Conservation (phyloP, 2,329 filamentous ascomycete species). For the Zymoseptoria tritici region DNA sequence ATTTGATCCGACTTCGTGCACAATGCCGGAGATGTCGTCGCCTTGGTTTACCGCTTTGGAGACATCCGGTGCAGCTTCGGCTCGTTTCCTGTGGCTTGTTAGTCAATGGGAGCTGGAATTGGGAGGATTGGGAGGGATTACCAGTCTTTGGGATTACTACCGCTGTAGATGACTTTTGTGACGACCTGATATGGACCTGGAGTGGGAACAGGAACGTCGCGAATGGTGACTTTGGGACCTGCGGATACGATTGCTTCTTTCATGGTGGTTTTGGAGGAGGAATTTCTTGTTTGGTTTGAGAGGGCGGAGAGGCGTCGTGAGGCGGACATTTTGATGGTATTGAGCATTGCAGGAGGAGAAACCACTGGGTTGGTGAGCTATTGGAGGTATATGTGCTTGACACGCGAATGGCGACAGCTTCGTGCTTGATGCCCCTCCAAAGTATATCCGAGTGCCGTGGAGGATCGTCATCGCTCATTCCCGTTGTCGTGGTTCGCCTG, state of each 20-base stretch:
- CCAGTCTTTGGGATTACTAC: constrained; percentile 30
- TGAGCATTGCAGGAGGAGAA: constrained; percentile 6
- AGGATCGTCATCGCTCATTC: neutral
- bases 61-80: constrained; percentile 21
- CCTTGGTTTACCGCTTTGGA: constrained; percentile 23
- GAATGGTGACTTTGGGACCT: constrained; percentile 31
- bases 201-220: constrained; percentile 37
- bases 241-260: constrained; percentile 32
- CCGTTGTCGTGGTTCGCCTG: too few relatives aligned
- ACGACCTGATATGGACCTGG: constrained; percentile 29
- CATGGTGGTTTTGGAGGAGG: constrained; percentile 19
- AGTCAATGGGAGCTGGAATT: neutral
- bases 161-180: constrained; percentile 27
- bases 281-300: constrained; percentile 12
- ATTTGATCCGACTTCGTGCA: constrained; percentile 48
- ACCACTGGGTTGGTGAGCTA: neutral
- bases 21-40: constrained; percentile 34
- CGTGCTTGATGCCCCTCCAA: neutral
- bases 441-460: neutral
- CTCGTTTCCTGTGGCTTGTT: constrained; percentile 12
- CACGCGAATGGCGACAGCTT: neutral
- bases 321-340: constrained; percentile 13
- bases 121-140: neutral
- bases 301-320: constrained; percentile 14
- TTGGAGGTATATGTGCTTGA: neutral